Evolutionary conservation across 73 alveolate species (phyloP), one percentile per base, ranked within the genome.

Genomic region (Stentor coeruleus): DNA sequence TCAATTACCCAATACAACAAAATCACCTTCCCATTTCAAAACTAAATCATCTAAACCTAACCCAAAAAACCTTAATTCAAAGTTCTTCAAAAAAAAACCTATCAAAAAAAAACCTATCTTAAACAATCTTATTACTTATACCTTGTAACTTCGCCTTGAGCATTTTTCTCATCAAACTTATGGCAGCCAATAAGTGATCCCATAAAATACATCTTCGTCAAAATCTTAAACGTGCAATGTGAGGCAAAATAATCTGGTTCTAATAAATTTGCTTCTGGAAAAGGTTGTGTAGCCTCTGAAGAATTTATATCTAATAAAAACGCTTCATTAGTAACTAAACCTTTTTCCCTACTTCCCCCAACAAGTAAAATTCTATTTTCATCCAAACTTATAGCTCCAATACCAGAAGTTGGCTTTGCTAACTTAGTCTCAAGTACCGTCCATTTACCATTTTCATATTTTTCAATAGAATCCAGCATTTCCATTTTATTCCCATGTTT

Each of bases 341-440:
- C 79, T 66, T 31, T 66, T 66, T 66, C 79, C 37, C 79, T 20
- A 20, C 39, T 31, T 1, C 79, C 79, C 33, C 79, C 79, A 66
- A 66, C 15, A 26, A 66, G n/a, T 40, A 66, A 20, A 20, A 66
- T 66, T n/a, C n/a, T n/a, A 66, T 0, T 66, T 66, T 2, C 37
- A 20, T 20, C 40, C 26, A 40, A 20, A 28, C n/a, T 20, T 26
- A 20, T 33, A 20, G 37, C 79, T 1, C 79, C 79, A 66, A 66
- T 26, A 20, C 79, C 79, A 0, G 79, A 66, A 26, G 37, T 26
- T 1, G 79, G 79, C 39, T 20, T 2, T 20, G 36, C 40, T 11
- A 66, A 40, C 1, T 66, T 66, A 20, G 33, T 0, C 26, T 31
- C 33, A 20, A 66, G 33, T 28, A 66, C 39, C 33, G n/a, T 40